Conservation (phyloP, 192 early-diverging fungal genomes). For the Backusella westeae region DNA sequence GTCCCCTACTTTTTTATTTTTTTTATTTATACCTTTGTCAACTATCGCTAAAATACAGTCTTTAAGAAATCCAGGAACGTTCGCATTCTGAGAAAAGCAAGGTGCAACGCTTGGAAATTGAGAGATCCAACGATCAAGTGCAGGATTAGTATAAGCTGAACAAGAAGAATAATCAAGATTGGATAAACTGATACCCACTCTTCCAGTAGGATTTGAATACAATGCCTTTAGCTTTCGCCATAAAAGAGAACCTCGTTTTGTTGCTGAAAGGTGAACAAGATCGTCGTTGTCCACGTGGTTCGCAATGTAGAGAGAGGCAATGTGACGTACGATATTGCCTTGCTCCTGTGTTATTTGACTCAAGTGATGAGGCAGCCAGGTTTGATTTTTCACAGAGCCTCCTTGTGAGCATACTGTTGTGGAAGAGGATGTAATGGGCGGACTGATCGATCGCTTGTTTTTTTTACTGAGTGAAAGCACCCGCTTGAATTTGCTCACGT, state of each 20-base stretch:
- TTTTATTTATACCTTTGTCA: neutral
- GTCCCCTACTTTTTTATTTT: neutral
- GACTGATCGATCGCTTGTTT: neutral
- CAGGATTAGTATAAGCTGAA: neutral
- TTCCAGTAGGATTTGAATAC: neutral
- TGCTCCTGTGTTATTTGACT: slow-evolving; percentile 4
- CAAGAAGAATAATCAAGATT: neutral
- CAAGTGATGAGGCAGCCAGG: neutral
- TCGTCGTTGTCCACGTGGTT: neutral
- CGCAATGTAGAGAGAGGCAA: slow-evolving; percentile 2
- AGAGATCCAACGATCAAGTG: slow-evolving; percentile 3
- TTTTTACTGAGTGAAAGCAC: neutral
- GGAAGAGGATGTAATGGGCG: neutral
- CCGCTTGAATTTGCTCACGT: neutral
- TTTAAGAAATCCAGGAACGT: slow-evolving; percentile 7
- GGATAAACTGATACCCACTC: slow-evolving; percentile 1
- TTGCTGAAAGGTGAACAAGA: neutral
- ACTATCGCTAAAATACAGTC: slow-evolving; percentile 10
- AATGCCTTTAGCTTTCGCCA: slow-evolving; percentile 18
- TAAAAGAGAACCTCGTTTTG: neutral
- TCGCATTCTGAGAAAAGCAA: neutral
- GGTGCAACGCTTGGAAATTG: neutral
- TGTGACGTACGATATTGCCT: slow-evolving; percentile 7
- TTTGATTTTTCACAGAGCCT: neutral
- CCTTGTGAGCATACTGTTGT: neutral